Evolutionary conservation across 163 green algal species (phyloP), one percentile per base, ranked within the genome.

Genomic region (Coccomyxa subellipsoidea): DNA sequence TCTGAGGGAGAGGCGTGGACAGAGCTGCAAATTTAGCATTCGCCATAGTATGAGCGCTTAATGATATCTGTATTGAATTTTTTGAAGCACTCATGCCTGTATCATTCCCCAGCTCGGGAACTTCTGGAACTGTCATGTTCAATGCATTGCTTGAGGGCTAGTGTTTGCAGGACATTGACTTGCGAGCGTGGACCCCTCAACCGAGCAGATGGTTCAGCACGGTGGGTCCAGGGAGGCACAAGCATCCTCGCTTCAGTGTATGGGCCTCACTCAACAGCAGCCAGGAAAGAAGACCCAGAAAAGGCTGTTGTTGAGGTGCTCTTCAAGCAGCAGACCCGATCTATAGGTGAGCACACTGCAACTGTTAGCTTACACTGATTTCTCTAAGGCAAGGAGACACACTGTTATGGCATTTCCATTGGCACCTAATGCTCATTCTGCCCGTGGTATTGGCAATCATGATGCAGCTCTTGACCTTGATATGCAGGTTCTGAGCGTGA

Each of bases 241-340:
- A 86, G 72, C 31, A 90, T 95, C 72, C 72, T 96, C 6, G 93
- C 91, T 29, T 88, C 89, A 3, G 92, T 96, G 39, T 88, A 92
- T 36, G 93, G 93, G 0, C 93, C 92, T 6, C 32, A 34, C 2
- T 59, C 72, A 9, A 85, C 90, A 0, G 69, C 85, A n/a, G 31
- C 81, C 7, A 80, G 85, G 21, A 89, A 85, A 47, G 92, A 94
- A 80, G 84, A 95, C 73, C 81, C 90, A 1, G 90, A 95, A 80
- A 38, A 82, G 25, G 87, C 88, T 2, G 84, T 91, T 0, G 80
- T 96, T 0, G 88, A 94, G 59, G 92, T 95, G 4, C 35, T 91
- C 1, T 92, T 91, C 69, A 91, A 89, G 73, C 91, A 91, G 0
- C 78, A 89, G 1, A 72, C 82, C 8, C 90, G 91, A 0, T 7